Evolutionary conservation across 306 rosid species (phyloP), one percentile per base, ranked within the genome.

Genomic region (Mucuna pruriens): DNA sequence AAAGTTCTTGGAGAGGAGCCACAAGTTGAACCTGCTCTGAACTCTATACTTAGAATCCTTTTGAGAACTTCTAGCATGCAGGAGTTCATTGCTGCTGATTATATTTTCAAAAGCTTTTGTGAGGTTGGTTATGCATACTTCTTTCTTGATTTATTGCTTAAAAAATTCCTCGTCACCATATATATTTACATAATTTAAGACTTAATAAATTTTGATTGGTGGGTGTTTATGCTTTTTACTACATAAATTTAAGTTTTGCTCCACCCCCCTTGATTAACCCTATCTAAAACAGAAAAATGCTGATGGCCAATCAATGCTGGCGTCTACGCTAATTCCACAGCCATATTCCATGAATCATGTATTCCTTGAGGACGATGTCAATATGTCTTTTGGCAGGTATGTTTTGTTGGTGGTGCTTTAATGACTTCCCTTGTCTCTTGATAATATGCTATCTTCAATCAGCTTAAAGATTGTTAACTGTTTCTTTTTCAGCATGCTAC

Each of bases 311-410:
- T 79, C 86, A 61, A 90, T 94, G 98, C 84, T 94, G 83, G 98
- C 92, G 3, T 94, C 98, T 42, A 92, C 97, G 5, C 90, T 94
- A 84, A 94, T 91, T 86, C 98, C 97, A 38, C 97, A 94, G 57
- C 97, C 98, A 1, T 86, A 90, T 79, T 86, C 90, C 69, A 80
- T 91, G 91, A 88, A 85, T 76, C 89, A 85, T 83, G 92, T 92
- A 34, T 87, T 86, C 19, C 81, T 84, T 74, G 97, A 94, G 84
- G 98, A 91, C 55, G 98, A 94, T 83, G 90, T 92, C 67, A 88
- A 91, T 85, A 91, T 94, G 98, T 90, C 98, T 29, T 94, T 92
- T 89, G 98, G 98, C 91, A 94, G 97, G 98, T 94, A 82, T 71
- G 87, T 89, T 75, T 57, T 78, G 80, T 76, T 49, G 71, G 11